phyloP scores from a whole-genome alignment of 805 yeast genomes.

The Pichia manshurica region DNA sequence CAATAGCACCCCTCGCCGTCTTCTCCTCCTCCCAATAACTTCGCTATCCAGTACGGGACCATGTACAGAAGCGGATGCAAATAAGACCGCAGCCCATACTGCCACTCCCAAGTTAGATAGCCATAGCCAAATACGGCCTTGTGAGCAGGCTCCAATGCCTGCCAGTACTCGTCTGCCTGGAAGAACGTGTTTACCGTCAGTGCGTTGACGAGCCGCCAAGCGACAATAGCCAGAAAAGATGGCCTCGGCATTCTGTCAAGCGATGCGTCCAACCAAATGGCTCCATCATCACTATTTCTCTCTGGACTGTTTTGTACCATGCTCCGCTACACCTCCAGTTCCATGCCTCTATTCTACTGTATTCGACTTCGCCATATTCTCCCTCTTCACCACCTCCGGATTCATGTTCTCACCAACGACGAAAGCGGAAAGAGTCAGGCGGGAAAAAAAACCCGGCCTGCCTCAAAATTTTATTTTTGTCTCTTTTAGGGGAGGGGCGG shows the following conservation, averaged over 20 bases:
- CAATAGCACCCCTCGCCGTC: constrained; percentile 5
- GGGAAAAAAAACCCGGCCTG: no score
- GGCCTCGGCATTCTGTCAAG: neutral
- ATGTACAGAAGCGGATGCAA: constrained; percentile 74
- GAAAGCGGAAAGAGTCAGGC: no score
- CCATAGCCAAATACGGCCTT: constrained; percentile 70
- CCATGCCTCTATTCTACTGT: no score
- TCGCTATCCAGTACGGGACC: constrained; percentile 34
- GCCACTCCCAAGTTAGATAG: constrained; percentile 93
- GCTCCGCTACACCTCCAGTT: no score
- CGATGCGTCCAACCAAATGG: neutral
- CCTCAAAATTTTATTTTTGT: no score
- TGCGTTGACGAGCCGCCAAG: constrained; percentile 57
- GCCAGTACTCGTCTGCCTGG: constrained; percentile 96
- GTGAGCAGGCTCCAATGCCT: constrained; percentile 90
- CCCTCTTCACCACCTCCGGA: no score
- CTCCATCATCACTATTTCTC: no score
- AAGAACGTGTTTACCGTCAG: constrained; percentile 66
- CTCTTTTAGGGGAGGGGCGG: no score
- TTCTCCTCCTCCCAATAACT: constrained; percentile 32
- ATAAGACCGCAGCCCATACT: constrained; percentile 63
- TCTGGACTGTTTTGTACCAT: no score
- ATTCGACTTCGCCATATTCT: no score
- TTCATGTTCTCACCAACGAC: no score
- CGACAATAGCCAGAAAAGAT: constrained; percentile 23